Base-by-base conservation (phyloP, 331 rosid species). In the Acacia concinna region DNA sequence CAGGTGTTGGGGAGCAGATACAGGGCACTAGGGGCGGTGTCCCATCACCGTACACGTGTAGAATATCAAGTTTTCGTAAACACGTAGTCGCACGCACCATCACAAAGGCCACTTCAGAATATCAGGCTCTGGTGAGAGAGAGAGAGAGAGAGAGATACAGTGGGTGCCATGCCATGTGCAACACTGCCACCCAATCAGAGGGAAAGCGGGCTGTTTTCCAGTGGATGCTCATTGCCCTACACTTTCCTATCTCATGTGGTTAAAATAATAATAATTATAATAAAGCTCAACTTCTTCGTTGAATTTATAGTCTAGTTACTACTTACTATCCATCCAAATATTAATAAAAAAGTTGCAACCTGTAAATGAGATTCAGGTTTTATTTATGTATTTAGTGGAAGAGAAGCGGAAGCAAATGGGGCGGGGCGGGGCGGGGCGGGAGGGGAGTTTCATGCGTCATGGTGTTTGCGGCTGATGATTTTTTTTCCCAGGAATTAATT, bases 11-110 rank as follows among this genome's bases (percentile, higher is more conserved):
- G n/a, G 4, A 14, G 67, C 37, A 60, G 68, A 62, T 32, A 65
- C 28, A 35, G 43, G 8, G 15, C 54, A 13, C 12, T 68, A 6
- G 35, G 13, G 74, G 11, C 8, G 37, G 73, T 3, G 56, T 69
- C 56, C 74, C 74, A 46, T 85, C 60, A 57, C 86, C 84, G 82
- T 85, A 75, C 88, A 82, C 88, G 88, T 85, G 86, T 82, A 79
- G 77, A 82, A 35, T 65, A 85, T 63, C 40, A 47, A 59, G 41
- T 47, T 37, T 37, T n/a, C 14, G 51, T 59, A 68, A 78, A 68
- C 62, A 81, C 83, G 76, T 73, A 78, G 71, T 20, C 17, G 3
- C 72, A 69, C 73, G 81, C 88, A 81, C 83, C 72, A 85, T 85
- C 88, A 34, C 60, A 74, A 78, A 13, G 73, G 73, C 51, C 44